Conservation (phyloP, 2,329 filamentous ascomycete genomes). For the Calonectria hawksworthii region DNA sequence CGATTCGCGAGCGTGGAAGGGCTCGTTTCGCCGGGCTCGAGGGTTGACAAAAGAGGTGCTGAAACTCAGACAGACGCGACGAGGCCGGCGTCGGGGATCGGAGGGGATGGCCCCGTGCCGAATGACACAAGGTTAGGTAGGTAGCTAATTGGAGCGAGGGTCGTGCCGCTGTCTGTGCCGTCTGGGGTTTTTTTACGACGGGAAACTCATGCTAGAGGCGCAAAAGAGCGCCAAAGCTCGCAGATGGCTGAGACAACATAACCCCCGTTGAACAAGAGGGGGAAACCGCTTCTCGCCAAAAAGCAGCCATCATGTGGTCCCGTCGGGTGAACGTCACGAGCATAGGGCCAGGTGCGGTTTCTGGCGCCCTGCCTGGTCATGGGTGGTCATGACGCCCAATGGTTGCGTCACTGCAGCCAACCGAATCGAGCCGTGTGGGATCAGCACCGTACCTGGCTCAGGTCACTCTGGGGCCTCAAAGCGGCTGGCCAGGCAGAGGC, state of each 20-base stretch:
- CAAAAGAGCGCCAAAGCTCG: background rate
- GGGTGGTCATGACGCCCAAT: slow-evolving; percentile 31
- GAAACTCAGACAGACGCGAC: slow-evolving; percentile 15
- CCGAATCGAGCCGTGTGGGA: slow-evolving; percentile 33
- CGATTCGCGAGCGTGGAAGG: slow-evolving; percentile 15
- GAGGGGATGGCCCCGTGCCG: slow-evolving; percentile 29
- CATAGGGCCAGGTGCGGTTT: slow-evolving; percentile 23
- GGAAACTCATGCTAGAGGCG: background rate
- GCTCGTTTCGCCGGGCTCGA: slow-evolving; percentile 1
- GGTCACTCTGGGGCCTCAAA: slow-evolving; percentile 2
- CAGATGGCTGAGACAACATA: background rate
- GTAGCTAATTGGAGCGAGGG: slow-evolving; percentile 2
- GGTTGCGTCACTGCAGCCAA: slow-evolving; percentile 45
- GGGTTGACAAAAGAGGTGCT: slow-evolving; percentile 17
- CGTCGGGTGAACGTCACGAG: slow-evolving; percentile 38
- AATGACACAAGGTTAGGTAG: slow-evolving; percentile 7
- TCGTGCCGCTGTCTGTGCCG: background rate
- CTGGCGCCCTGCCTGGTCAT: background rate
- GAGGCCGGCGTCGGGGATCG: slow-evolving; percentile 27
- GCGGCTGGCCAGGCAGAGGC: background rate
- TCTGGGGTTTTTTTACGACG: background rate
- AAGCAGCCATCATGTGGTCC: slow-evolving; percentile 41
- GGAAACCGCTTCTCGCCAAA: slow-evolving; percentile 7
- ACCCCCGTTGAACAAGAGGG: background rate
- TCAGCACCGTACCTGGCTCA: slow-evolving; percentile 31